Evolutionary conservation across 768 basidiomycete genomes (phyloP).

Genomic region (Tulasnella sp.): DNA sequence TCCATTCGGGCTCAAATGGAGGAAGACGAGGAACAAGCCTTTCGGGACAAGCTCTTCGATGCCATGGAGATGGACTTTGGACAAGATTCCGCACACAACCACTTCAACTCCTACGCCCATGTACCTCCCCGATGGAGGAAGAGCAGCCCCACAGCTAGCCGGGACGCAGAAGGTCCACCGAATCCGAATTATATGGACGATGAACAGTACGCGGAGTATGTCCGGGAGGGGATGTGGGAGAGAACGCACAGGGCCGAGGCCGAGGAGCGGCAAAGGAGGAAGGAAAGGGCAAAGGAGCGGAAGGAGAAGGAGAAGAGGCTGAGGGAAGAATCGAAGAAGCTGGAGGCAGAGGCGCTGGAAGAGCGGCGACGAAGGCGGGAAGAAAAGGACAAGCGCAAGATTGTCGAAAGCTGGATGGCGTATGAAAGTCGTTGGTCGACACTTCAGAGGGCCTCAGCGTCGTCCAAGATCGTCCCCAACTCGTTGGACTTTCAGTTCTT

Average conservation of each 20-base stretch:
- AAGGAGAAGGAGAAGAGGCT: conserved; percentile 14
- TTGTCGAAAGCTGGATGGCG: conserved; percentile 34
- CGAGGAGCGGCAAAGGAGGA: conserved; percentile 9
- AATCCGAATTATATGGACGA: conserved; percentile 53
- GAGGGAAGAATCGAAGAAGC: conserved; percentile 3
- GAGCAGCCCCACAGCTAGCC: conserved; percentile 13
- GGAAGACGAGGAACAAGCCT: conserved; percentile 41
- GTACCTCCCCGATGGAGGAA: conserved; percentile 58
- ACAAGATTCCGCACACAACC: conserved; percentile 49
- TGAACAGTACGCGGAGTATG: conserved; percentile 80
- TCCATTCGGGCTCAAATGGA: conserved; percentile 39
- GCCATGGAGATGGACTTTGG: conserved; percentile 65
- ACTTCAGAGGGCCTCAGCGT: conserved; percentile 23
- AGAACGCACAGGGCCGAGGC: conserved; percentile 21
- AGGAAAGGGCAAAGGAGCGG: conserved; percentile 7
- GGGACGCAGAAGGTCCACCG: conserved; percentile 22
- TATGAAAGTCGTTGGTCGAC: conserved; percentile 44
- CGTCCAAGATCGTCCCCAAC: conserved; percentile 19
- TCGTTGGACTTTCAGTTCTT: conserved; percentile 37
- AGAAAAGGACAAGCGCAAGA: conserved; percentile 1
- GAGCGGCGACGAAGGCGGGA: conserved; percentile 4
- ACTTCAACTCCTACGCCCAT: conserved; percentile 54
- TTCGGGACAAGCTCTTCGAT: conserved; percentile 60
- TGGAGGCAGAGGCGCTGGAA: conserved; percentile 12
- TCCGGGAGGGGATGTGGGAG: conserved; percentile 79